phyloP scores from a whole-genome alignment of 805 yeast genomes.

The Yarrowia divulgata region DNA sequence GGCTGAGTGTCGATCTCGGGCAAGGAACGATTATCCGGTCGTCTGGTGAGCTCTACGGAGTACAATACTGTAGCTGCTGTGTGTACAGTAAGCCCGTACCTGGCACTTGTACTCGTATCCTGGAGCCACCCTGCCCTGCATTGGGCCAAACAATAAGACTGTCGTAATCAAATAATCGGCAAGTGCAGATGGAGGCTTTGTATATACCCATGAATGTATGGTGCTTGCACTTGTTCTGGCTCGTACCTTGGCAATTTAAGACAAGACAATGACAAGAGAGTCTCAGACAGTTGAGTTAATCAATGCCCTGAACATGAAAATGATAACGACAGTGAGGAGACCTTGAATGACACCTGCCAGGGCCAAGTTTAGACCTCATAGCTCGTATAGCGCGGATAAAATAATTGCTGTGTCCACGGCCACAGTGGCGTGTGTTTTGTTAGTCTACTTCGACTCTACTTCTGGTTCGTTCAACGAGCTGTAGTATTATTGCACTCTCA shows the following conservation, averaged over 20 bases:
- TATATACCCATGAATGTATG: background rate
- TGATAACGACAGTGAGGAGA: background rate
- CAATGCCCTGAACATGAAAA: background rate
- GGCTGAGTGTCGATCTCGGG: slow-evolving; percentile 6
- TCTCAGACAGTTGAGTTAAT: background rate
- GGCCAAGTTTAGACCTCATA: background rate
- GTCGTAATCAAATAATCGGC: slow-evolving; percentile 1
- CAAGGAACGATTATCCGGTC: background rate
- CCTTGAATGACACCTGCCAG: background rate
- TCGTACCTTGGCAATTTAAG: background rate
- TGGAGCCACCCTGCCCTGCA: no score
- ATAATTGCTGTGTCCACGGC: no score
- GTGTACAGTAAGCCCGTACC: no score
- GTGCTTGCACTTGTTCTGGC: no score
- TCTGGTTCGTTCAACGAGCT: no score
- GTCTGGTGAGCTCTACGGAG: background rate
- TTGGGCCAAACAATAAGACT: background rate
- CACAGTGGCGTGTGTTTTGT: background rate
- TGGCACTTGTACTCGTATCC: no score
- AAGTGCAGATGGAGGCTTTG: background rate
- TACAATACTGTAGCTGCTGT: background rate
- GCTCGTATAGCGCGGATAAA: background rate
- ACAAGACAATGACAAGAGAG: background rate
- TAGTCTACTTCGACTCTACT: no score
- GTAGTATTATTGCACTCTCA: no score